Conservation (phyloP, 768 basidiomycete species). For the Naematelia aurantialba region DNA sequence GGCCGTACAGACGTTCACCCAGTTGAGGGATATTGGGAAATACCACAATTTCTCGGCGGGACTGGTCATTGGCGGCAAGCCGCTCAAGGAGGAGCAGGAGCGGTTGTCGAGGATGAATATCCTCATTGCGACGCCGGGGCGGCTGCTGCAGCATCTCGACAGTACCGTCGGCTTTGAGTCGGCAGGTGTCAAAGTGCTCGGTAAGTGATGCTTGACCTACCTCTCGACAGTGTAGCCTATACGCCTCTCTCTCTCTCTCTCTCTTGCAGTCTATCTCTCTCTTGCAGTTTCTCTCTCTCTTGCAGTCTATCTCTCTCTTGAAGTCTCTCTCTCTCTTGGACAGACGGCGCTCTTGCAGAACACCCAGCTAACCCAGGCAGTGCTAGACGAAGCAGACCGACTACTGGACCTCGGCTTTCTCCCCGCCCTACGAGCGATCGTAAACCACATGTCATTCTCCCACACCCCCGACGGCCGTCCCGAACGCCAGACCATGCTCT, state of each 20-base stretch:
- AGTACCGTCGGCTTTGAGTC: conserved; percentile 93
- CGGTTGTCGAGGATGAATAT: conserved; percentile 92
- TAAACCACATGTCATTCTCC: conserved; percentile 72
- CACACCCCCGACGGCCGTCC: conserved; percentile 7
- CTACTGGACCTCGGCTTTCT: conserved; percentile 96
- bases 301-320: no score
- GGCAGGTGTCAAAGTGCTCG: conserved; percentile 83
- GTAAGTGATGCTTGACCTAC: conserved; percentile 54
- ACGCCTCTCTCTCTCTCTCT: no score
- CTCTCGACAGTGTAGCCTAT: background rate
- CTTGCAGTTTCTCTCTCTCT: background rate
- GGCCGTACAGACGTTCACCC: conserved; percentile 97
- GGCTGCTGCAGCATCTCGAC: conserved; percentile 95
- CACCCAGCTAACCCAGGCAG: no score
- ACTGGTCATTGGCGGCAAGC: conserved; percentile 93
- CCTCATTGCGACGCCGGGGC: conserved; percentile 93
- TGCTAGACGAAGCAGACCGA: conserved; percentile 94
- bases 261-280: background rate
- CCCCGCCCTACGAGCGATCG: conserved; percentile 78
- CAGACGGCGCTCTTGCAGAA: no score
- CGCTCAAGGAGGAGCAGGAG: conserved; percentile 84
- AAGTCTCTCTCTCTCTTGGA: no score
- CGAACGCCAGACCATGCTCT: conserved; percentile 83
- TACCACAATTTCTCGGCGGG: conserved; percentile 91
- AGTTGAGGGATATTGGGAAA: conserved; percentile 85